Conservation (phyloP, 2,329 filamentous ascomycete species). For the Byssothecium circinans region DNA sequence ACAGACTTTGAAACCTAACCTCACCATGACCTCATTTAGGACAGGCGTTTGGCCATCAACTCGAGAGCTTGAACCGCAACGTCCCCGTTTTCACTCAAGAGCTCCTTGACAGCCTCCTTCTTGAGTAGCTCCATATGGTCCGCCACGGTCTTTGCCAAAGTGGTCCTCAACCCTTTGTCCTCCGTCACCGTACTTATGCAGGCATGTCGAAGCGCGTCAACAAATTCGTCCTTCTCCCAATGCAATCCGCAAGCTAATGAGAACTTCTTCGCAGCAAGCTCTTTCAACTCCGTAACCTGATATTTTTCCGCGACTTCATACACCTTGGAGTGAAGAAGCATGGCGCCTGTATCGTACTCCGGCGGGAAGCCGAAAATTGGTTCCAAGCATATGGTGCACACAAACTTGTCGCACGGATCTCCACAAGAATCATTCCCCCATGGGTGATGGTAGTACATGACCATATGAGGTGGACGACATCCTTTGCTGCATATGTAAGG, state of each 20-base stretch:
- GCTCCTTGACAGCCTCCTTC: background rate
- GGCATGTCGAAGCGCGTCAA: slow-evolving; percentile 19
- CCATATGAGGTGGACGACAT: background rate
- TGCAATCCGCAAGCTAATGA: background rate
- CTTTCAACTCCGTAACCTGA: slow-evolving; percentile 11
- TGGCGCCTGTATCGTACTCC: background rate
- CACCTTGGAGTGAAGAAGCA: slow-evolving; percentile 9
- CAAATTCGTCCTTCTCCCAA: slow-evolving; percentile 23
- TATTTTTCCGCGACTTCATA: slow-evolving; percentile 21
- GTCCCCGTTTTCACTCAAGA: background rate
- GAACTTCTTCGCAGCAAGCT: slow-evolving; percentile 14
- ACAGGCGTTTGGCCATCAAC: too few species aligned
- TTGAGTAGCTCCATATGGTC: slow-evolving; percentile 17
- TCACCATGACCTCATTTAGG: too few species aligned
- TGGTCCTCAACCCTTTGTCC: slow-evolving; percentile 32
- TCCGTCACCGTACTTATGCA: slow-evolving; percentile 16
- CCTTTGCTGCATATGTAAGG: slow-evolving; percentile 1
- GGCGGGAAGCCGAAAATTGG: background rate
- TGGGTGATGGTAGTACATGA: slow-evolving; percentile 3
- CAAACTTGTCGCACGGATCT: slow-evolving; percentile 1
- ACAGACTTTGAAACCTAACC: too few species aligned
- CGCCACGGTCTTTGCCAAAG: slow-evolving; percentile 24
- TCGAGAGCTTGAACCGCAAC: too few species aligned
- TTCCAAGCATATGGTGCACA: background rate
- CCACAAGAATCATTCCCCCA: background rate